phyloP scores from a whole-genome alignment of 768 basidiomycete species.

The Leccinellum luteum region DNA sequence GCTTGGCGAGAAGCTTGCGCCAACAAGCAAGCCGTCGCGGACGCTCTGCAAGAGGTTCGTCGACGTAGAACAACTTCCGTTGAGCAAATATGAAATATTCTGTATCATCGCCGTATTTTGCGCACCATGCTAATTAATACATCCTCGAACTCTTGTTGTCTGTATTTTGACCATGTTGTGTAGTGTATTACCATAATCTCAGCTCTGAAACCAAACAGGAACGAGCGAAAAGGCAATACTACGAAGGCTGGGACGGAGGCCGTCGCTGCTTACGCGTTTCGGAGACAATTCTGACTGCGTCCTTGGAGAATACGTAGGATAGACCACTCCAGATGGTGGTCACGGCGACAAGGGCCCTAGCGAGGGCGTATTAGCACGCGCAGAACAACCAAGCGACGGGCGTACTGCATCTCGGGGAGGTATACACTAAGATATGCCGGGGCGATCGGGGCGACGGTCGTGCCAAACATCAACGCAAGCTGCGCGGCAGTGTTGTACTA shows the following conservation, averaged over 20 bases:
- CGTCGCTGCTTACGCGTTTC: conserved; percentile 32
- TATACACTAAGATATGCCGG: conserved; percentile 52
- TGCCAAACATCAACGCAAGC: conserved; percentile 84
- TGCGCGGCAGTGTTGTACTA: conserved; percentile 93
- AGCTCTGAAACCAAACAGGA: not conserved
- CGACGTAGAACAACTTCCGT: conserved; percentile 38
- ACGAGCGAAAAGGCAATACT: not conserved
- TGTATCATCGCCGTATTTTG: not conserved
- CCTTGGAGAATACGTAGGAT: conserved; percentile 74
- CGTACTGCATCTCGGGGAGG: conserved; percentile 75
- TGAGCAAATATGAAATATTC: conserved; percentile 7
- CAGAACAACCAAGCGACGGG: conserved; percentile 10
- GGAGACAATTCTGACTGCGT: conserved; percentile 64
- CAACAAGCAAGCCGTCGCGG: conserved; percentile 57
- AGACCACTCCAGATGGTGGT: conserved; percentile 93
- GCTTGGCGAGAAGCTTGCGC: conserved; percentile 62
- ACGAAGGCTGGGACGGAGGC: conserved; percentile 21
- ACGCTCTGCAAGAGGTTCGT: conserved; percentile 72
- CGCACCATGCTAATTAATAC: not conserved
- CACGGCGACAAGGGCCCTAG: conserved; percentile 80
- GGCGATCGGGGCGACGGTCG: conserved; percentile 80
- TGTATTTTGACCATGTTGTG: conserved; percentile 18
- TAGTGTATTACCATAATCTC: conserved; percentile 20
- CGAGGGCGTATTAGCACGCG: conserved; percentile 1
- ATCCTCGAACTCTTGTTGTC: conserved; percentile 10